These are phyloP conservation scores for Falciphora oryzae DNA, from an alignment of 2,329 filamentous ascomycete species.

Conservation along the genomic window DNA sequence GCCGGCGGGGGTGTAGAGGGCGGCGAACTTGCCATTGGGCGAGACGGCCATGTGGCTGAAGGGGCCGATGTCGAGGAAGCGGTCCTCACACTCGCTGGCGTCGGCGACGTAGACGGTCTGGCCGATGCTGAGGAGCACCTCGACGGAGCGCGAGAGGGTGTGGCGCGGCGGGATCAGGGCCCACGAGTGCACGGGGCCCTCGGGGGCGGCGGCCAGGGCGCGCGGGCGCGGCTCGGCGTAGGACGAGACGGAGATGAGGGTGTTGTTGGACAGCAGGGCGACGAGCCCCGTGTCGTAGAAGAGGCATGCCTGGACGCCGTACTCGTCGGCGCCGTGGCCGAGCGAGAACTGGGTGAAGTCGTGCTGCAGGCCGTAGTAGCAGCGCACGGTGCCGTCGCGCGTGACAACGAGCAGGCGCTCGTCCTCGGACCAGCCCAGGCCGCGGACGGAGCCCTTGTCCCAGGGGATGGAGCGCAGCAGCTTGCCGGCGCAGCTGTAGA, in stretches of 20 bases:
- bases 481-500: conserved; percentile 91
- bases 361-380: conserved; percentile 85
- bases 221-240: conserved; percentile 90
- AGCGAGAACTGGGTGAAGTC: conserved; percentile 94
- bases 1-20: conserved; percentile 79
- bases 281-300: conserved; percentile 95
- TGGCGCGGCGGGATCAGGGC: conserved; percentile 80
- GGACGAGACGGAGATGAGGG: conserved; percentile 76
- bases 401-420: conserved; percentile 87
- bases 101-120: conserved; percentile 84
- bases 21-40: conserved; percentile 82
- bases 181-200: conserved; percentile 82
- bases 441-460: conserved; percentile 84
- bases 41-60: conserved; percentile 89
- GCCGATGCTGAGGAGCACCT: conserved; percentile 80
- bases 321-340: conserved; percentile 82
- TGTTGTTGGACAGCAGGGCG: conserved; percentile 82
- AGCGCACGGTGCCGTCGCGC: conserved; percentile 82
- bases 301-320: conserved; percentile 79
- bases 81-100: conserved; percentile 83
- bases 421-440: conserved; percentile 93
- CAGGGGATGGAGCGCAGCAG: conserved; percentile 80
- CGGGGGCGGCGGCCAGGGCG: conserved; percentile 68
- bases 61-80: conserved; percentile 83
- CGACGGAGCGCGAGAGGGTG: conserved; percentile 86